Evolutionary conservation across 179 eudicot genomes (phyloP), one percentile per base, ranked within the genome.

Genomic region (Nepenthes alata): DNA sequence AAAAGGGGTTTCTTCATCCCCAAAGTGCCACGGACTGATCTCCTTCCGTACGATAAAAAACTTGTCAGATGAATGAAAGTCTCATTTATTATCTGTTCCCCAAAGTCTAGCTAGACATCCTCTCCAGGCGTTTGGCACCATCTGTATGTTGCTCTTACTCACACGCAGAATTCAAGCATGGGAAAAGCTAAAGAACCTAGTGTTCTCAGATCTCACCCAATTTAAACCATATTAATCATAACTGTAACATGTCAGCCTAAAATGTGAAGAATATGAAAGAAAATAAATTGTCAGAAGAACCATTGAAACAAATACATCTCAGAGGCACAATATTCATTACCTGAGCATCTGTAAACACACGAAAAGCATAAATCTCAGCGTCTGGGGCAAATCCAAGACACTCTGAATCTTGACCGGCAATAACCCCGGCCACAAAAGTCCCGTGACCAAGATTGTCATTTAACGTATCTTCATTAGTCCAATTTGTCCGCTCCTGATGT

Each of bases 381-480:
- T 93, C 95, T 48, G 98, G 96, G 57, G 98, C 98, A 83, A 93
- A 93, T 53, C 98, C 98, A 57, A 82, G 87, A 75, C 98, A 93
- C 68, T 86, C 96, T 13, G 83, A 64, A 66, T 89, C 88, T 82
- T 83, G 83, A 72, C 98, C 95, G 70, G 98, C 91, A 67, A 93
- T 74, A 63, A 93, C 96, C 15, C 98, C 98, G 59, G 98, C 98
- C 55, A 93, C 98, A 76, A 93, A 93, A 59, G 98, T 93, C 53
- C 98, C 98, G 70, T 93, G 98, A 48, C 96, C 98, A 68, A 89
- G 90, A 79, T 93, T 93, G 75, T 93, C 98, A 69, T 93, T 89
- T 48, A 93, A 69, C 3, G 96, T 89, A 79, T 85, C 83, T 69
- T 93, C 98, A 70, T 93, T 85, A 11, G 98, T 93, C 98, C 98